Evolutionary conservation across 257 asterid genomes (phyloP).

Genomic region (Primulina tabacum): DNA sequence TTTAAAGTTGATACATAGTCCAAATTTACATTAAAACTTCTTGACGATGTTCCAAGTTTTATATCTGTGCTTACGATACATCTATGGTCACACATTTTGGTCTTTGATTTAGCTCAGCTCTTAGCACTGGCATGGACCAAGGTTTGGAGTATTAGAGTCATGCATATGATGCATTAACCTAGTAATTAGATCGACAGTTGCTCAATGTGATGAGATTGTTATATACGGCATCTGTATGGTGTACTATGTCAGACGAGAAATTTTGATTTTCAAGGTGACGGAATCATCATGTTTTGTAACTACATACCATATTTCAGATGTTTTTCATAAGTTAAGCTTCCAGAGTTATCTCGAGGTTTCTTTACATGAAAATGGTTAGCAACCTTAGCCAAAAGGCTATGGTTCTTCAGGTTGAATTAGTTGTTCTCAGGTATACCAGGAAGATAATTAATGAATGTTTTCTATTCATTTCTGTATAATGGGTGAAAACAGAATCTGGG

Average conservation of each 20-base stretch:
- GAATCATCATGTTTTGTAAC: background rate
- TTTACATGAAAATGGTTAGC: background rate
- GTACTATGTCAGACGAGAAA: background rate
- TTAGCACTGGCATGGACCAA: background rate
- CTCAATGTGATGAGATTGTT: background rate
- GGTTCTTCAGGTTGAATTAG: background rate
- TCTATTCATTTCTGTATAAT: background rate
- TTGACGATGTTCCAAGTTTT: background rate
- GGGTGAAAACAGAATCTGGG: background rate
- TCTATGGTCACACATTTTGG: background rate
- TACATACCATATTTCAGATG: background rate
- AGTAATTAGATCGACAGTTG: background rate
- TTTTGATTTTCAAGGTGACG: background rate
- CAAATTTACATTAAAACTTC: constrained; percentile 4
- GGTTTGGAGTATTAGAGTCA: background rate
- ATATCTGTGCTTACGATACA: background rate
- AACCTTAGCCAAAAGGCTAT: background rate
- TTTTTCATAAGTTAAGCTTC: background rate
- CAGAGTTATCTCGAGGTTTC: background rate
- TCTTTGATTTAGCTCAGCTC: background rate
- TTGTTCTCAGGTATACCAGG: background rate
- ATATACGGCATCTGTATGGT: background rate
- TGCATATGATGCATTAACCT: background rate
- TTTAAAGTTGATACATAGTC: background rate
- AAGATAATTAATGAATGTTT: background rate